Evolutionary conservation across 2,329 filamentous ascomycete species (phyloP).

Genomic region (Fusarium lyarnte): DNA sequence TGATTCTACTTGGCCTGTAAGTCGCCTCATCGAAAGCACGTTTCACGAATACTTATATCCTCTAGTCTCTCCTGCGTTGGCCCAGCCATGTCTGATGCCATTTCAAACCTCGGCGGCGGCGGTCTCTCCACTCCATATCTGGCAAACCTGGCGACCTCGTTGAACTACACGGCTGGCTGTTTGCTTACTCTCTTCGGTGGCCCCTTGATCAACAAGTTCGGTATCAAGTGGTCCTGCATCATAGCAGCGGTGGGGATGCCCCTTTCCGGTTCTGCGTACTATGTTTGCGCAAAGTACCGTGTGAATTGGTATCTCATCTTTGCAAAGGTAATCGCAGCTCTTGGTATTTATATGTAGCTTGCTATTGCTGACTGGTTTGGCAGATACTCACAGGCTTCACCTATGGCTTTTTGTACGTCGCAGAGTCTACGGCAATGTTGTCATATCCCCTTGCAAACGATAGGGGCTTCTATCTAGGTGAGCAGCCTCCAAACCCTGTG

Average conservation of each 20-base stretch:
- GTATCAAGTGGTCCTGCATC: constrained; percentile 3
- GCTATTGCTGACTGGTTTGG: accelerated
- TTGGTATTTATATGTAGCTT: accelerated
- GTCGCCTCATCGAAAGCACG: accelerated
- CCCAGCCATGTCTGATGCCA: neutral
- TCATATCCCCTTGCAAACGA: neutral
- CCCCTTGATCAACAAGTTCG: neutral
- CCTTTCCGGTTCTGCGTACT: neutral
- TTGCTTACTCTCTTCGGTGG: neutral
- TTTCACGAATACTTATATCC: accelerated
- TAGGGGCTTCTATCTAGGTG: neutral
- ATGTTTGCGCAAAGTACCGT: neutral
- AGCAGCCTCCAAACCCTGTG: accelerated
- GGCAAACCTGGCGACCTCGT: neutral
- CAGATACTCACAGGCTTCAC: neutral
- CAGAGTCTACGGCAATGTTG: neutral
- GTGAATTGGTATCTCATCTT: neutral
- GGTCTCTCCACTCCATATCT: neutral
- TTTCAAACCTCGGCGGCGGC: neutral
- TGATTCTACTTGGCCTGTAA: neutral
- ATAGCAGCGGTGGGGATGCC: constrained; percentile 1
- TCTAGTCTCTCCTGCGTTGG: neutral
- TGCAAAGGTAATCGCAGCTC: neutral
- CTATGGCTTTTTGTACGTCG: neutral
- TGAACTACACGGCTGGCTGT: neutral